phyloP scores from a whole-genome alignment of 805 yeast species.

The Yamadazyma kitorensis region DNA sequence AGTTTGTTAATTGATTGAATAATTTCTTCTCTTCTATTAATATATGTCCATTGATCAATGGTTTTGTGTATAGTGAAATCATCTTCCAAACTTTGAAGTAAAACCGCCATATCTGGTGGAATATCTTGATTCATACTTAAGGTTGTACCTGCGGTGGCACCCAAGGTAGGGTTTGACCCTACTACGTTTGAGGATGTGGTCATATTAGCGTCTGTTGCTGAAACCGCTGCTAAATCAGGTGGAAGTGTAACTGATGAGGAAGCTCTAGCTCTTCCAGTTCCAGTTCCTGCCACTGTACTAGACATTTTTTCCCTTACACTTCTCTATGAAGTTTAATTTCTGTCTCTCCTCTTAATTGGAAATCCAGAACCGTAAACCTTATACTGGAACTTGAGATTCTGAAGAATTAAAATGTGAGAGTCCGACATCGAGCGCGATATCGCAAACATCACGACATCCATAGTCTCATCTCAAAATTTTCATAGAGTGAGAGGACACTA shows the following conservation, averaged over 20 bases:
- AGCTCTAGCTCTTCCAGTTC: conserved; percentile 18
- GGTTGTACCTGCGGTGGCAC: conserved; percentile 11
- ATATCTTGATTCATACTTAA: conserved; percentile 29
- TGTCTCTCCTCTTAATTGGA: too few relatives aligned
- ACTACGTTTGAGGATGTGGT: conserved; percentile 16
- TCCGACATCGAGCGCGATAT: too few relatives aligned
- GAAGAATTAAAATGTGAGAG: too few relatives aligned
- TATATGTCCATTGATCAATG: conserved; percentile 47
- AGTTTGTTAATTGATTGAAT: conserved; percentile 34
- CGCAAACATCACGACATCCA: too few relatives aligned
- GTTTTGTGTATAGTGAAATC: conserved; percentile 39
- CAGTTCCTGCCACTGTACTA: conserved; percentile 14
- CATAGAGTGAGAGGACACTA: too few relatives aligned
- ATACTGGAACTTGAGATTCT: too few relatives aligned
- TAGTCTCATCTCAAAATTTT: too few relatives aligned
- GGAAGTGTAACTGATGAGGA: conserved; percentile 15
- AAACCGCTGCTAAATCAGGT: conserved; percentile 20
- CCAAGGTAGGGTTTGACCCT: conserved; percentile 6
- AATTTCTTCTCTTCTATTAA: conserved; percentile 43
- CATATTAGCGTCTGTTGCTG: conserved; percentile 21
- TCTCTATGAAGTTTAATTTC: too few relatives aligned
- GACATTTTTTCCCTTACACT: too few relatives aligned
- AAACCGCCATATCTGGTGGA: conserved; percentile 44
- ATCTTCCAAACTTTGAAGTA: conserved; percentile 40
- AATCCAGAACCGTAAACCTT: too few relatives aligned